Percentiles rank a stretch among this genome's conserved stretches.
These are phyloP conservation scores for Eugenia klotzschiana DNA, from an alignment of 441 rosid genomes.

Conservation along the genomic window DNA sequence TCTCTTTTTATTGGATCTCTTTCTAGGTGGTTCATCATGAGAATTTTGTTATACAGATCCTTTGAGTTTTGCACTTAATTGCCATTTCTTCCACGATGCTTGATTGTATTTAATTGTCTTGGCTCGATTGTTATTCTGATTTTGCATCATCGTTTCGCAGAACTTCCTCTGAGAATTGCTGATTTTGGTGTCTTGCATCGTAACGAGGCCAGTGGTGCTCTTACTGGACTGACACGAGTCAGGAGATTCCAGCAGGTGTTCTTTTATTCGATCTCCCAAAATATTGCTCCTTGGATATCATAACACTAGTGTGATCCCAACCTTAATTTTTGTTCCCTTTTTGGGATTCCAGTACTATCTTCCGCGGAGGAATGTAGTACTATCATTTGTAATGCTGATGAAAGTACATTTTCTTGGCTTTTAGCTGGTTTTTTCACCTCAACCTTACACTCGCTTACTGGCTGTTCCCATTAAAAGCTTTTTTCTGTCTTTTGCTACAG, in stretches of 20 bases:
- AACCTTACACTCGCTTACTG: not conserved
- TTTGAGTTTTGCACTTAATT: not conserved
- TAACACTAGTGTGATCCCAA: not conserved
- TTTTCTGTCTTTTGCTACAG: conserved; percentile 27
- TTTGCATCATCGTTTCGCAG: conserved; percentile 19
- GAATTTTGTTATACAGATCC: not conserved
- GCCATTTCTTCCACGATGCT: not conserved
- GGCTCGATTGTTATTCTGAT: not conserved
- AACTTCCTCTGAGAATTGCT: conserved; percentile 85
- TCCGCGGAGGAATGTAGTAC: not conserved
- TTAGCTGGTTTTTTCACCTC: not conserved
- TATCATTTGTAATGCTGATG: not conserved
- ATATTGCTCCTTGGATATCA: not conserved
- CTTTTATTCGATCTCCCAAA: not conserved
- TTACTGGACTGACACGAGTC: conserved; percentile 92
- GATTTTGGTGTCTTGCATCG: conserved; percentile 97
- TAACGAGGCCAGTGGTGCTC: conserved; percentile 98
- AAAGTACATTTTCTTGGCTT: not conserved
- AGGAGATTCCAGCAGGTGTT: conserved; percentile 94
- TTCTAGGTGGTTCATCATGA: not conserved
- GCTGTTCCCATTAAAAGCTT: not conserved
- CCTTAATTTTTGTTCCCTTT: not conserved
- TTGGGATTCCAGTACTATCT: not conserved
- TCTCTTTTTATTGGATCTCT: not conserved
- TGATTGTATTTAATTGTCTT: not conserved